phyloP scores from a whole-genome alignment of 202 grass and related monocot genomes.

The Musa balbisiana region DNA sequence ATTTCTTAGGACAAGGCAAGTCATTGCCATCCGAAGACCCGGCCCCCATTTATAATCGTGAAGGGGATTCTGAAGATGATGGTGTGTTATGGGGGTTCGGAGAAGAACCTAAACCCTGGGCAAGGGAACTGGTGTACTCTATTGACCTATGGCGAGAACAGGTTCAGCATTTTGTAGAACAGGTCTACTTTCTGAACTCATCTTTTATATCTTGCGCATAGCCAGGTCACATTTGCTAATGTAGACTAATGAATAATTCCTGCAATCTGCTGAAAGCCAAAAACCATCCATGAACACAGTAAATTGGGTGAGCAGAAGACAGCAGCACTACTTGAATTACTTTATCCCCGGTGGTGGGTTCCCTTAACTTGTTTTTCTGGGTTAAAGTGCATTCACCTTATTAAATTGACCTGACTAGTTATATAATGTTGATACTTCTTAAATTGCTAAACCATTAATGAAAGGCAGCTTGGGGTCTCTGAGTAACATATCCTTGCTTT shows the following conservation, averaged over 20 bases:
- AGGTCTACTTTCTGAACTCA: constrained; percentile 33
- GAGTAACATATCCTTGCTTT: background rate
- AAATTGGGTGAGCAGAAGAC: no score
- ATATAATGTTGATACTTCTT: no score
- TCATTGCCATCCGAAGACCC: constrained; percentile 76
- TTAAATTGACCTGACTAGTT: no score
- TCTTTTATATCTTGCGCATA: background rate
- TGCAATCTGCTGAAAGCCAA: no score
- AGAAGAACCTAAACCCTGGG: constrained; percentile 80
- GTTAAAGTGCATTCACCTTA: no score
- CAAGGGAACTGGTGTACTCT: constrained; percentile 58
- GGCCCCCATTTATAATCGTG: constrained; percentile 33
- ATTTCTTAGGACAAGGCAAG: constrained; percentile 89
- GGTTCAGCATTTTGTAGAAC: constrained; percentile 75
- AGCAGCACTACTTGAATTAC: no score
- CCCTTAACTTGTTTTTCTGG: no score
- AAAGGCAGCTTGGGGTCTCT: background rate
- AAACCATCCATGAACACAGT: no score
- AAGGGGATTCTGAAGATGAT: background rate
- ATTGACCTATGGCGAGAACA: constrained; percentile 76
- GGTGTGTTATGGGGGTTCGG: constrained; percentile 66
- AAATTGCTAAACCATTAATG: background rate
- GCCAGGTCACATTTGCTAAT: background rate
- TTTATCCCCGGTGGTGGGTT: no score
- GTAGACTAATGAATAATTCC: no score